Percentiles rank a stretch among this genome's conserved stretches.
Conservation (phyloP, 768 basidiomycete genomes). For the Russula olivacea region DNA sequence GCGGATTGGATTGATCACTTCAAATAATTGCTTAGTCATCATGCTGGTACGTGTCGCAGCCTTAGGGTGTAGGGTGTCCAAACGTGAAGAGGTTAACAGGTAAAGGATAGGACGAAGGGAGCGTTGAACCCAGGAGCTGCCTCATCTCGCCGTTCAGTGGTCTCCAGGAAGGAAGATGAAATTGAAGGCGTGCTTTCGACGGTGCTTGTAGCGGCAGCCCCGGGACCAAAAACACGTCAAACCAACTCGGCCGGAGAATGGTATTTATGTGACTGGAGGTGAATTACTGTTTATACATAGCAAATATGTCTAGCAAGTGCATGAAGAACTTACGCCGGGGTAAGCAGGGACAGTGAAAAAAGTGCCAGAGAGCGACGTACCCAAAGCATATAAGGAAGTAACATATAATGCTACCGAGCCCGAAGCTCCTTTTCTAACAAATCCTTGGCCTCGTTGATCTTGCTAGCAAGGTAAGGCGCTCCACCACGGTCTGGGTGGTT, state of each 20-base stretch:
- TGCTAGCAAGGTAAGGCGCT: constrained; percentile 95
- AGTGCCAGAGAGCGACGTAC: not conserved
- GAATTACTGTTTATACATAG: constrained; percentile 7
- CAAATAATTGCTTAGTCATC: constrained; percentile 13
- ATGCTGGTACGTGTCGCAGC: not conserved
- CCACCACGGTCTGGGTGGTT: constrained; percentile 99
- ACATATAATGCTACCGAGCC: constrained; percentile 30
- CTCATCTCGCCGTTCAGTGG: not conserved
- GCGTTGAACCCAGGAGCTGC: not conserved
- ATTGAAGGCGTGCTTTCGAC: not conserved
- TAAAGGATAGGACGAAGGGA: not conserved
- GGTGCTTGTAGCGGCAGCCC: not conserved
- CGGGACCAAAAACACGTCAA: not conserved
- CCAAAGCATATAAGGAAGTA: not conserved
- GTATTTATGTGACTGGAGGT: not conserved
- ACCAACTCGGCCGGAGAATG: not conserved
- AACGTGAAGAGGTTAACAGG: not conserved
- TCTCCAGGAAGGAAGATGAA: not conserved
- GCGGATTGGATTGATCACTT: too few relatives aligned
- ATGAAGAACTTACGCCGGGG: not conserved
- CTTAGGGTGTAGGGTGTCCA: too few relatives aligned
- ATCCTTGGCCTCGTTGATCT: constrained; percentile 98
- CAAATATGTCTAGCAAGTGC: constrained; percentile 5
- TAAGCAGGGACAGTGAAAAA: not conserved
- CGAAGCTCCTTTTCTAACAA: constrained; percentile 76